Conservation (phyloP, 192 early-diverging fungal genomes). For the Globomyces pollinis-pini region DNA sequence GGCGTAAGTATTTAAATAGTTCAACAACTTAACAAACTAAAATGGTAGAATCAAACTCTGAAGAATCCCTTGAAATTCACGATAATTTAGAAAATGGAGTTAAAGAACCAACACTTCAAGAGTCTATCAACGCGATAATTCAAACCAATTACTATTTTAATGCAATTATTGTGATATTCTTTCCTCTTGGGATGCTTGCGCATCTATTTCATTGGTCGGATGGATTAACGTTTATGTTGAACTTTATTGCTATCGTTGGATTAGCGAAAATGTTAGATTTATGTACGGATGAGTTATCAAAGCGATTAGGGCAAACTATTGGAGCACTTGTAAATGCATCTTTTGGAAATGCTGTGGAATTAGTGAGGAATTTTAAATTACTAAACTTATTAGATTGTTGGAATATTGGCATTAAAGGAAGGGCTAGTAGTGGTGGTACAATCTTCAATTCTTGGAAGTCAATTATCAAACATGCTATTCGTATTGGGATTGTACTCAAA, state of each 20-base stretch:
- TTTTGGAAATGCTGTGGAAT: slow-evolving; percentile 83
- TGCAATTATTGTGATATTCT: neutral
- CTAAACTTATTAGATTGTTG: too few species aligned
- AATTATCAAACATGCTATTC: slow-evolving; percentile 79
- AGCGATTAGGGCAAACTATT: slow-evolving; percentile 60
- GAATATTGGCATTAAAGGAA: slow-evolving; percentile 69
- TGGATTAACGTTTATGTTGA: neutral
- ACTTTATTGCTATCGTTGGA: slow-evolving; percentile 9
- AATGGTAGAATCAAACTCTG: too few species aligned
- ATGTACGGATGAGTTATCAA: slow-evolving; percentile 14
- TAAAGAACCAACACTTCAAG: too few species aligned
- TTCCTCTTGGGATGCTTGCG: neutral
- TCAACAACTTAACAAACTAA: too few species aligned
- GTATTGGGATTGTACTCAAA: slow-evolving; percentile 74
- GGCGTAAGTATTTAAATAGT: too few species aligned
- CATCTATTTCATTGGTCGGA: neutral
- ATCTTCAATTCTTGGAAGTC: slow-evolving; percentile 79
- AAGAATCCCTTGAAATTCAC: too few species aligned
- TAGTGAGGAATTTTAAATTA: slow-evolving; percentile 17
- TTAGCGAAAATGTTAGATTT: slow-evolving; percentile 18
- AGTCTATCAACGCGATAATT: too few species aligned
- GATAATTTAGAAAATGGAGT: too few species aligned
- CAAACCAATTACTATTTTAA: too few species aligned
- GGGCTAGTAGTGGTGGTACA: slow-evolving; percentile 77
- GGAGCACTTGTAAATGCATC: slow-evolving; percentile 76